Base-by-base conservation (phyloP, 805 yeast genomes). In the Saturnispora serradocipensis region DNA sequence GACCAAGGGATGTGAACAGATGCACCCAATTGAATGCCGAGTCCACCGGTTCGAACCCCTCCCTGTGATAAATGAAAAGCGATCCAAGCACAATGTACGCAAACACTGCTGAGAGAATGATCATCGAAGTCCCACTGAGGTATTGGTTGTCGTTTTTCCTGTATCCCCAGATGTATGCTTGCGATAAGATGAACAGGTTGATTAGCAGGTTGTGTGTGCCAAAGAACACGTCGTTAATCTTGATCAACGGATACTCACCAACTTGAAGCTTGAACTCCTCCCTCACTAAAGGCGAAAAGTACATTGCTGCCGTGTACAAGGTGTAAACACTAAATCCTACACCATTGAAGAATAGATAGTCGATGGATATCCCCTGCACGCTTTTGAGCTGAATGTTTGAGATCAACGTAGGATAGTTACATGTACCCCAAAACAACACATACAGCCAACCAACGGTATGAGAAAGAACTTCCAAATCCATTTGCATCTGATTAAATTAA, bases 331-430 rank as follows among this genome's bases (percentile, higher is more conserved):
- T 40, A 49, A 65, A 68, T 3, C 72, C 72, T 45, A 64, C 56
- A 5, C 60, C 57, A 54, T 67, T 67, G 58, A 68, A 67, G 49
- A 58, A 65, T 52, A 65, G 58, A 51, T 65, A 68, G 48, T 68
- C 72, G 3, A 68, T 57, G 1, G 70, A 62, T 9, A 68, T 60
- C 1, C 72, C 72, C 48, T 67, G 69, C 20, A 68, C 66, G 2
- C 67, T 62, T 48, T 60, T 61, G 49, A 66, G 48, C 35, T 56
- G 58, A 43, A 60, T 57, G 52, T 67, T 67, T 25, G 68, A 61
- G 3, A 68, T 53, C 22, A 67, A 46, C 8, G 66, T 67, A 1
- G 71, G 71, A 54, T 63, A 66, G n/a, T 58, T 58, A 3, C 67
- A 62, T 16, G 63, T 46, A 0, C 67, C 65, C 70, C 70, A 68